Evolutionary conservation across 2,329 filamentous ascomycete genomes (phyloP).

Genomic region (Cladosporium sp.): DNA sequence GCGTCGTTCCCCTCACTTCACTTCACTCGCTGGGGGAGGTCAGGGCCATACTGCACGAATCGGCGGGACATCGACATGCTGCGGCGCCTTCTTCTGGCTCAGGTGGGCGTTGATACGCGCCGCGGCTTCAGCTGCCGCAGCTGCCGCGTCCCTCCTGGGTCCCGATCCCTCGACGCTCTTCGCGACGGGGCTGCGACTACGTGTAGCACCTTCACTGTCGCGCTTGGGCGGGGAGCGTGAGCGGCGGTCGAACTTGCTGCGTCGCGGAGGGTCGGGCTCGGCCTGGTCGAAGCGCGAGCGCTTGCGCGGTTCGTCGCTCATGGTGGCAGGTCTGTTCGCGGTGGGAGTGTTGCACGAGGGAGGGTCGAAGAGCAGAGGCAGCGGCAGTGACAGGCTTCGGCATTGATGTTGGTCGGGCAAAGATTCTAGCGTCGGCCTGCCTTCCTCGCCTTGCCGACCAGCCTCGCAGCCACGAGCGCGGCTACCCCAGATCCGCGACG

Average conservation of each 20-base stretch:
- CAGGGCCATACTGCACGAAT: conserved; percentile 43
- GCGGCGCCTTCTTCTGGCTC: conserved; percentile 68
- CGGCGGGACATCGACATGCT: conserved; percentile 83
- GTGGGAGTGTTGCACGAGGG: not conserved
- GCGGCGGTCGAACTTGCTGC: conserved; percentile 82
- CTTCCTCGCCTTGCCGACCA: not conserved
- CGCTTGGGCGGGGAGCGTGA: conserved; percentile 71
- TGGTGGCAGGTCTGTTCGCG: conserved; percentile 29
- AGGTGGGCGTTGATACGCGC: conserved; percentile 45
- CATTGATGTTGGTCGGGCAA: too few relatives aligned
- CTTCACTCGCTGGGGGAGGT: not conserved
- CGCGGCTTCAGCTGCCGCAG: conserved; percentile 76
- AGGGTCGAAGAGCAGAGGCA: not conserved
- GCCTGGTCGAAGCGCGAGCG: conserved; percentile 93
- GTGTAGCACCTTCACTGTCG: conserved; percentile 56
- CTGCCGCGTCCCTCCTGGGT: conserved; percentile 28
- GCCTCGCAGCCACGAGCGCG: not conserved
- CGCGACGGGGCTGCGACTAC: conserved; percentile 74
- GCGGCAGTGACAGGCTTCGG: too few relatives aligned
- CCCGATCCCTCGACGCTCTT: conserved; percentile 47
- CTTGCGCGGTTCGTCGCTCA: conserved; percentile 79
- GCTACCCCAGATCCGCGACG: not conserved
- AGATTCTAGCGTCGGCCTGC: too few relatives aligned
- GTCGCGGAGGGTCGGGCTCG: conserved; percentile 64
- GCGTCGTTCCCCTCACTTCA: not conserved